Evolutionary conservation across 305 asterid genomes (phyloP).

Genomic region (Fraxinus platypoda): DNA sequence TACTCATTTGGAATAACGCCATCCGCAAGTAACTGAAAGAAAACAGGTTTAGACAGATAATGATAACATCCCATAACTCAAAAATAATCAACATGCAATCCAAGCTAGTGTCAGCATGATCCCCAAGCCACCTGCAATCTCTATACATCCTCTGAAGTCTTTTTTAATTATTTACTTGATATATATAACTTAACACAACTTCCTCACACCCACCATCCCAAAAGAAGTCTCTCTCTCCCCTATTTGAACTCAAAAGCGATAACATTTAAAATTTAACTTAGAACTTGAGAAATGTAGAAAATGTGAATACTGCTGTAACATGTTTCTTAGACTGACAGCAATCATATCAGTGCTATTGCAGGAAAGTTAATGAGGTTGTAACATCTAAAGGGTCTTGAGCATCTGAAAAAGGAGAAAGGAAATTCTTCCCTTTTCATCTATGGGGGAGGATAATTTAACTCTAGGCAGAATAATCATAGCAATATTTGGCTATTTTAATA

Average conservation of each 20-base stretch:
- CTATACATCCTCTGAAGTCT: not conserved
- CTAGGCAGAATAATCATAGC: conserved; percentile 10
- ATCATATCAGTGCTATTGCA: not conserved
- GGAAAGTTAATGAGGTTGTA: not conserved
- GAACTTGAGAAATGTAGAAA: not conserved
- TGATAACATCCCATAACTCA: conserved; percentile 1
- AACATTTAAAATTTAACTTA: not conserved
- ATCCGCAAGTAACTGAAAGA: conserved; percentile 86
- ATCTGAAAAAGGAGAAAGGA: not conserved
- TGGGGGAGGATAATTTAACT: not conserved
- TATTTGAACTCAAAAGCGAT: not conserved
- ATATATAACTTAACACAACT: not conserved
- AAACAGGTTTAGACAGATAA: conserved; percentile 1
- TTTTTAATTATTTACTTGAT: not conserved
- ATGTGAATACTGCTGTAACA: not conserved
- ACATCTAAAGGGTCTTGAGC: not conserved
- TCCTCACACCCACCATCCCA: not conserved
- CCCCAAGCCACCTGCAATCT: not conserved
- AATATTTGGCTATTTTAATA: conserved; percentile 26
- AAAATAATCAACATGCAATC: conserved; percentile 14
- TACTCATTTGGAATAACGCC: conserved; percentile 99
- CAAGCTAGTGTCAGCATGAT: not conserved
- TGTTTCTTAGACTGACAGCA: not conserved
- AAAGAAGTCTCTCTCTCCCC: not conserved
- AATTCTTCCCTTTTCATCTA: not conserved